A percentile compares a stretch with the other conserved stretches of the same genome.
phyloP scores from a whole-genome alignment of 129 eudicot species.

The Tagetes erecta region DNA sequence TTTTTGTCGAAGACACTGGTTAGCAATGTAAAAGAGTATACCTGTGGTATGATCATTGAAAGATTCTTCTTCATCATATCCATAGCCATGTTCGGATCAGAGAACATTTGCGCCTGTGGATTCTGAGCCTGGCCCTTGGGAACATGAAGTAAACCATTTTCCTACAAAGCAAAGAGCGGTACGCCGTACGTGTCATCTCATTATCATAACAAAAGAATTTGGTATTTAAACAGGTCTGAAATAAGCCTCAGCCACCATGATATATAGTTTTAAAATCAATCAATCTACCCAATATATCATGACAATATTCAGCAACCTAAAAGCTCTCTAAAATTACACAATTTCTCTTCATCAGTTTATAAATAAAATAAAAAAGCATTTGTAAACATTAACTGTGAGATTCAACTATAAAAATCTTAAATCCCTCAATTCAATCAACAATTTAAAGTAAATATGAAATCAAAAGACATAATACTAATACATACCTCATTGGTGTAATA shows the following conservation, averaged over 20 bases:
- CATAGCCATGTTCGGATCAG: too few species aligned
- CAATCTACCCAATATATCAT: too few species aligned
- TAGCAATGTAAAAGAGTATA: constrained; percentile 15
- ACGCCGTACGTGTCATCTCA: too few species aligned
- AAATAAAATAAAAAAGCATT: not conserved
- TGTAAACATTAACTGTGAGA: not conserved
- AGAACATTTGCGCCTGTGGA: constrained; percentile 91
- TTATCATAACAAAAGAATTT: not conserved
- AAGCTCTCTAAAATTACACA: not conserved
- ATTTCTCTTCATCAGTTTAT: not conserved
- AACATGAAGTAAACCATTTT: constrained; percentile 84
- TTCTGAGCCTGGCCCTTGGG: constrained; percentile 90
- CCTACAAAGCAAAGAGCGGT: constrained; percentile 45
- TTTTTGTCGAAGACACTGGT: not conserved
- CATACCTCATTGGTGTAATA: constrained; percentile 76
- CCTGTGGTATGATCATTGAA: constrained; percentile 97
- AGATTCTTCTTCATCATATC: constrained; percentile 97
- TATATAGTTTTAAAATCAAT: too few species aligned
- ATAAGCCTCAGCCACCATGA: not conserved
- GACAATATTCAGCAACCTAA: not conserved
- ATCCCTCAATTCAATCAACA: not conserved
- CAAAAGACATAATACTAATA: not conserved
- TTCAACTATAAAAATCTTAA: not conserved
- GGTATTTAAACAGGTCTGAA: not conserved
- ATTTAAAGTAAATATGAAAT: too few species aligned